These are phyloP conservation scores for Didymella glomerata DNA, from an alignment of 2,329 filamentous ascomycete genomes.

Conservation along the genomic window DNA sequence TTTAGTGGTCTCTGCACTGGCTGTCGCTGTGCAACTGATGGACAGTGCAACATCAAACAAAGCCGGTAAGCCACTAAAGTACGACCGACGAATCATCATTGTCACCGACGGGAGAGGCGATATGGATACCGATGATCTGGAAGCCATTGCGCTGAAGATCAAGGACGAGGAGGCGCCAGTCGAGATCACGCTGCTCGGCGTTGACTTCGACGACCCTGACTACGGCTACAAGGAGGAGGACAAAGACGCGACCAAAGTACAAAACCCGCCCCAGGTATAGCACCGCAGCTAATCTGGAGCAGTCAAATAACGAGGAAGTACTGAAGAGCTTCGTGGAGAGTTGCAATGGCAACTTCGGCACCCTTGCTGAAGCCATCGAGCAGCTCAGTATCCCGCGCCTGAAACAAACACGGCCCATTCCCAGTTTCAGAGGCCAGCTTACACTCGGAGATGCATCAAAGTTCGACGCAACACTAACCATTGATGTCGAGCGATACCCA, in stretches of 20 bases:
- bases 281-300: constrained; percentile 26
- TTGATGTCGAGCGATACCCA: constrained; percentile 90
- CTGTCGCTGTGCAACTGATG: constrained; percentile 89
- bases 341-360: constrained; percentile 80
- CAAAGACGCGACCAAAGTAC: constrained; percentile 75
- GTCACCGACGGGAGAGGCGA: constrained; percentile 80
- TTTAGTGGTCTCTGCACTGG: constrained; percentile 78
- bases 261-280: neutral
- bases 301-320: constrained; percentile 75
- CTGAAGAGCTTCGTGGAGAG: constrained; percentile 70
- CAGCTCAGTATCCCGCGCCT: constrained; percentile 79
- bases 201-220: constrained; percentile 92
- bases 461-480: constrained; percentile 77
- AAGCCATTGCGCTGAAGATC: constrained; percentile 75
- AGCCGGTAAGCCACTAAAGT: constrained; percentile 56
- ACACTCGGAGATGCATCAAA: constrained; percentile 79
- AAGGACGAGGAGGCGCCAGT: constrained; percentile 72
- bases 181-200: constrained; percentile 79
- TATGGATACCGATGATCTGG: constrained; percentile 76
- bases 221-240: constrained; percentile 92
- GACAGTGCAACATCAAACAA: constrained; percentile 80
- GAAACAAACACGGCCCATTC: constrained; percentile 78
- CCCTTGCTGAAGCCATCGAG: constrained; percentile 82
- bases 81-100: constrained; percentile 69
- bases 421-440: constrained; percentile 80